Conservation (phyloP, 108 stramenopile species). For the Skeletonema menzelii region DNA sequence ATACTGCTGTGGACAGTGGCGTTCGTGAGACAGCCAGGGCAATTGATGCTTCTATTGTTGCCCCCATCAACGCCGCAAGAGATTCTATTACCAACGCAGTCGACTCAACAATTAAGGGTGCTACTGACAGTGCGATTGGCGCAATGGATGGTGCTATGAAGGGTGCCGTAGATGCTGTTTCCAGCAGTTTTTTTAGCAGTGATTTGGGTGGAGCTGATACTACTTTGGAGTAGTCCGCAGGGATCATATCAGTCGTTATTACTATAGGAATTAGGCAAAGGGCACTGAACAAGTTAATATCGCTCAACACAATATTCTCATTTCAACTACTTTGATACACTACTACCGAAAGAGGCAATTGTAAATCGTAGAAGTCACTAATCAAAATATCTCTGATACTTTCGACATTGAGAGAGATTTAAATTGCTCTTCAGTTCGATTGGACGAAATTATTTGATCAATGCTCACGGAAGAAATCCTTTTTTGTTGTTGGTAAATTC, state of each 20-base stretch:
- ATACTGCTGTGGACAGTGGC: background rate
- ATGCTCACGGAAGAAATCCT: too few species aligned
- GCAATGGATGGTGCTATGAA: background rate
- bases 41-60: background rate
- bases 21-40: background rate
- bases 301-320: background rate
- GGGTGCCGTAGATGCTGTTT: background rate
- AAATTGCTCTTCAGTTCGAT: background rate
- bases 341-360: too few species aligned
- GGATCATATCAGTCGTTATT: background rate
- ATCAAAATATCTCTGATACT: too few species aligned
- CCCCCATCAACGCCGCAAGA: constrained; percentile 4
- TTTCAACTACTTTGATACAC: too few species aligned
- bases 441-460: too few species aligned
- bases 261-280: background rate
- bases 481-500: too few species aligned
- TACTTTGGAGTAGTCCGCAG: background rate
- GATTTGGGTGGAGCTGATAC: background rate
- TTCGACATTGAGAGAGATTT: background rate
- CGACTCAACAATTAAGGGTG: constrained; percentile 10
- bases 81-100: background rate
- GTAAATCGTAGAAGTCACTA: too few species aligned
- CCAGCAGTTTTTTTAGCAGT: background rate
- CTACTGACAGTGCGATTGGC: background rate
- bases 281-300: background rate